A percentile compares a stretch with the other conserved stretches of the same genome.
Evolutionary conservation across 2,329 filamentous ascomycete genomes (phyloP).

Genomic region (Cytospora chrysosperma): DNA sequence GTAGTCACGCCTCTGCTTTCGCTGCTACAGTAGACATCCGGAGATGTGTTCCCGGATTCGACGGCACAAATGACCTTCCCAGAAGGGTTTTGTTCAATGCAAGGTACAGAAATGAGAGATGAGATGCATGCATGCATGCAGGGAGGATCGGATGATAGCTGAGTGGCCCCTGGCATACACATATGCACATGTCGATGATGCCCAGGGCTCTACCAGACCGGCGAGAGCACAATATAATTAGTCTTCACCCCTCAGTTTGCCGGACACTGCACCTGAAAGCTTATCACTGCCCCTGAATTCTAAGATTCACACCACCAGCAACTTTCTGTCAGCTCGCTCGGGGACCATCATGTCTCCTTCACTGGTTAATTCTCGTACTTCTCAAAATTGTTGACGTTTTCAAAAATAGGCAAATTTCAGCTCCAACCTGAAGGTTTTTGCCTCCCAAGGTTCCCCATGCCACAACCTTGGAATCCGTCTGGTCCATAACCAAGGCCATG

Average conservation of each 20-base stretch:
- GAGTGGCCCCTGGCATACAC: not conserved
- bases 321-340: not conserved
- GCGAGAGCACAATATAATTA: not conserved
- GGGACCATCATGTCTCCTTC: not conserved
- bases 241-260: not conserved
- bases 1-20: not conserved
- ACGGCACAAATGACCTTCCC: conserved; percentile 7
- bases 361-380: not conserved
- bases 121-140: not conserved
- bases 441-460: no score
- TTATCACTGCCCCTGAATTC: not conserved
- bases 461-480: no score
- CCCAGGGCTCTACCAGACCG: no score
- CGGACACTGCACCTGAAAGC: not conserved
- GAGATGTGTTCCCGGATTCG: not conserved
- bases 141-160: not conserved
- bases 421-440: not conserved
- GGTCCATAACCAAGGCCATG: no score
- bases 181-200: not conserved
- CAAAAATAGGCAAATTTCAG: not conserved
- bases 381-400: not conserved
- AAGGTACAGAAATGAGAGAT: not conserved
- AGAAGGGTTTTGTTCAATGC: conserved; percentile 10
- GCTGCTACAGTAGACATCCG: not conserved
- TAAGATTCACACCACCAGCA: not conserved